A percentile compares a stretch with the other conserved stretches of the same genome.
Evolutionary conservation across 768 basidiomycete species (phyloP).

Genomic region (Suillus subaureus): DNA sequence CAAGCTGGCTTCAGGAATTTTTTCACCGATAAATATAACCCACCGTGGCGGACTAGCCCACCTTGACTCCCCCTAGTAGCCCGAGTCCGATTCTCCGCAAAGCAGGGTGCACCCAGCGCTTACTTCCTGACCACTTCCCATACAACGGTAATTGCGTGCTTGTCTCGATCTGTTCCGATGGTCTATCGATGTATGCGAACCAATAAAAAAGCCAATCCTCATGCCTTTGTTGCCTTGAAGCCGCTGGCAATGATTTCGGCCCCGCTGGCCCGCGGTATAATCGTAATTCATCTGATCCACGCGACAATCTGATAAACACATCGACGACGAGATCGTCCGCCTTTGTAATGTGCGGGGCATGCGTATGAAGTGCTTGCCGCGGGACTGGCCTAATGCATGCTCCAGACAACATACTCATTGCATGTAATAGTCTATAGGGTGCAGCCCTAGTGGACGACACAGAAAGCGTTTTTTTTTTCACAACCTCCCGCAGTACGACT

Average conservation of each 20-base stretch:
- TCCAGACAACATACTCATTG: background rate
- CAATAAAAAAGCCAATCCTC: background rate
- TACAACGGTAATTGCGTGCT: background rate
- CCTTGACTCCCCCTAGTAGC: background rate
- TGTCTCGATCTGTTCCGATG: slow-evolving; percentile 2
- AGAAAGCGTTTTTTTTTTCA: background rate
- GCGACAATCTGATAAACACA: slow-evolving; percentile 11
- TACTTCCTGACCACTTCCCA: background rate
- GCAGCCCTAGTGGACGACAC: background rate
- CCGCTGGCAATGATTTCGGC: slow-evolving; percentile 48
- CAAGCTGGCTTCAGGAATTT: background rate
- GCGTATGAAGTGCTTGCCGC: background rate
- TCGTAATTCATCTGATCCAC: slow-evolving; percentile 60
- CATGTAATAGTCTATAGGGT: background rate
- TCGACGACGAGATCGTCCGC: background rate
- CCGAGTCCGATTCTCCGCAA: slow-evolving; percentile 5
- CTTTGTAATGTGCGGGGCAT: background rate
- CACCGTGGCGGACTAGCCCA: background rate
- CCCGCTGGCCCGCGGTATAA: slow-evolving; percentile 46
- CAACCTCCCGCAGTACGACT: background rate
- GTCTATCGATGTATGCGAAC: background rate
- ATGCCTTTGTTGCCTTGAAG: slow-evolving; percentile 2
- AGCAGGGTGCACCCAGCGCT: background rate
- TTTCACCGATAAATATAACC: slow-evolving; percentile 5
- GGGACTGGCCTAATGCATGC: background rate